Evolutionary conservation across 108 stramenopile species (phyloP), one percentile per base, ranked within the genome.

Genomic region (Cyclotella atomus): DNA sequence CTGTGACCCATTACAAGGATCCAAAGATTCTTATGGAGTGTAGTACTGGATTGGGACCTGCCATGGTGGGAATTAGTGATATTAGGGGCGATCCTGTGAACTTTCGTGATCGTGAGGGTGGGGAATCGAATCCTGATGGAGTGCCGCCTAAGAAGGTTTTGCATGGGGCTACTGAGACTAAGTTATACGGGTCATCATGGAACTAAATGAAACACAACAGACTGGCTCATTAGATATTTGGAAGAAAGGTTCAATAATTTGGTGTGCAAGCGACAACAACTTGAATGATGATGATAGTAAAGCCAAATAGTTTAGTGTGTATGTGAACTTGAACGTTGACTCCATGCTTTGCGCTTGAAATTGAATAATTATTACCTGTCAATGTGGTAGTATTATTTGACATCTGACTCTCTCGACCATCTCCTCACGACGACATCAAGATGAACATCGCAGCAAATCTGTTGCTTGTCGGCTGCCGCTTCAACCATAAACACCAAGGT

Each of bases 41-140:
- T 41, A 89, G 89, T 21, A 97, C 97, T 14, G 93, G 96, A 28
- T 84, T 99, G 34, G 99, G 99, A 67, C 94, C 94, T 5, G 95
- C 99, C 71, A 99, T 99, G 99, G 97, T 98, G 49, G 99, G 99
- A 35, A 95, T 98, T 64, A 89, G 84, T 15, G 98, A 99, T 80
- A 96, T 99, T 84, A 95, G 97, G 76, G 92, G 83, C 14, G 97
- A 97, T 83, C 83, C 88, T 8, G 97, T 98, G 16, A 98, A 98
- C 87, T 99, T 99, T 83, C 94, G 99, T 73, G 99, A 98, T 73
- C 86, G 99, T 27, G 99, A 98, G 89, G 97, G 97, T 33, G 97
- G 97, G 30, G 88, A 89, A 70, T 87, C 50, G 76, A 59, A 45
- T 6, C 87, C 91, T 77, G 84, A 84, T 32, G 97, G 93, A 15